phyloP scores from a whole-genome alignment of 2,329 filamentous ascomycete genomes.

The Chrysosphaeria jannelii region DNA sequence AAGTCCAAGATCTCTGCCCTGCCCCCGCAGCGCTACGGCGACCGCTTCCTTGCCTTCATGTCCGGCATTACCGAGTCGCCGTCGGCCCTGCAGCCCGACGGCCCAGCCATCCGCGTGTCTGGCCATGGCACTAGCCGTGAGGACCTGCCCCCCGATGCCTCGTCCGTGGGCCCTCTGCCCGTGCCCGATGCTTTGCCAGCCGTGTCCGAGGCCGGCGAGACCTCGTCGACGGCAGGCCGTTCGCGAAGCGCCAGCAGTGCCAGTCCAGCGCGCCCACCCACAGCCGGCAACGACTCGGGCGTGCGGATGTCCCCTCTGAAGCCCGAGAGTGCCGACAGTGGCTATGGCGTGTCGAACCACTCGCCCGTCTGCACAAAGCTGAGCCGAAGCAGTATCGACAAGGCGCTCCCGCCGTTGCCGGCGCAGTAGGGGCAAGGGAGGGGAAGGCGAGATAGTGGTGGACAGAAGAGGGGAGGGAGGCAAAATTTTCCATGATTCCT shows the following conservation, averaged over 20 bases:
- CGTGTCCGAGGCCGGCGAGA: conserved; percentile 72
- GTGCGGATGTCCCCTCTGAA: conserved; percentile 8
- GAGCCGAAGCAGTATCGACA: conserved; percentile 27
- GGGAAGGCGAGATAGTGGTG: not conserved
- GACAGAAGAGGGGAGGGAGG: conserved; percentile 5
- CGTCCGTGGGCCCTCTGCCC: no score
- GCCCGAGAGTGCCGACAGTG: conserved; percentile 17
- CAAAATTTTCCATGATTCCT: not conserved
- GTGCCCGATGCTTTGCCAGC: conserved; percentile 33
- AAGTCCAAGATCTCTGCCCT: conserved; percentile 76
- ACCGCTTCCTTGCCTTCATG: conserved; percentile 83
- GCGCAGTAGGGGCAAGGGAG: not conserved
- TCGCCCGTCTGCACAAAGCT: conserved; percentile 9
- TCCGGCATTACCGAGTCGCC: conserved; percentile 66
- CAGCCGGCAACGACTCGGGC: conserved; percentile 12
- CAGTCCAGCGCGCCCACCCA: conserved; percentile 11
- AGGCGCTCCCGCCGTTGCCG: conserved; percentile 27
- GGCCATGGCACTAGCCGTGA: no score
- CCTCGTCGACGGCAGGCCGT: conserved; percentile 29
- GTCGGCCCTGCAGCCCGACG: no score
- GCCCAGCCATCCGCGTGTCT: conserved; percentile 1
- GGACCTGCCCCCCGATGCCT: no score
- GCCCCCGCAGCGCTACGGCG: conserved; percentile 68
- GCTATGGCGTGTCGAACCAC: conserved; percentile 12
- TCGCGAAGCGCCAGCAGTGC: conserved; percentile 16